Evolutionary conservation across 768 basidiomycete species (phyloP), one percentile per base, ranked within the genome.

Genomic region (Macrolepiota dolichaula): DNA sequence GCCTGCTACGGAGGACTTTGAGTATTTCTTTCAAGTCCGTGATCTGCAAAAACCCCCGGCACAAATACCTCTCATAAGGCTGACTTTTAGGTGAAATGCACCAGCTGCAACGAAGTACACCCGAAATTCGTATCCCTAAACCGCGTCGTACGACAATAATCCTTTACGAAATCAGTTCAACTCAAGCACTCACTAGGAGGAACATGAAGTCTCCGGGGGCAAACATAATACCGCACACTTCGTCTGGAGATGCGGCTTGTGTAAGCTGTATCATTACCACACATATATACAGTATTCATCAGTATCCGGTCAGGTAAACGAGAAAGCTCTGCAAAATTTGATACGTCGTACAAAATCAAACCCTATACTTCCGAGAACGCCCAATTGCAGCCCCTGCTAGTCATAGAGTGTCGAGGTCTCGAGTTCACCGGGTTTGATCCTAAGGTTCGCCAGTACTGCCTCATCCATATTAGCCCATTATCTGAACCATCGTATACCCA

Each of bases 351-450:
- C 3, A 71, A 79, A 6, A 70, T 83, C 27, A 73, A 73, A 52
- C 75, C 89, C 1, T 93, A 94, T 71, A 76, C 73, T 0, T 76
- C 79, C 24, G 87, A 89, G 62, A 83, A 85, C 58, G 85, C 78
- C 9, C 79, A 84, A 51, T 86, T 87, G 51, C 81, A 80, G 0
- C 84, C 87, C 3, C 74, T 96, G 29, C 73, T 94, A 6, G 80
- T 81, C 2, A 76, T 96, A 42, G 94, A 96, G 66, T 96, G 94
- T 69, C 82, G 94, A 25, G 94, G 94, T 4, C 80, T 96, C 17
- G 94, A 96, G 69, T 91, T 96, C 63, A 79, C 77, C 6, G 84
- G 73, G 4, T 96, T 96, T 70, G 85, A 93, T 70, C 89, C 89
- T 5, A 75, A 75, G 67, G 92, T 91, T 68, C 54, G 80, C 61